phyloP scores from a whole-genome alignment of 768 basidiomycete species.

The Podaxis sp. region DNA sequence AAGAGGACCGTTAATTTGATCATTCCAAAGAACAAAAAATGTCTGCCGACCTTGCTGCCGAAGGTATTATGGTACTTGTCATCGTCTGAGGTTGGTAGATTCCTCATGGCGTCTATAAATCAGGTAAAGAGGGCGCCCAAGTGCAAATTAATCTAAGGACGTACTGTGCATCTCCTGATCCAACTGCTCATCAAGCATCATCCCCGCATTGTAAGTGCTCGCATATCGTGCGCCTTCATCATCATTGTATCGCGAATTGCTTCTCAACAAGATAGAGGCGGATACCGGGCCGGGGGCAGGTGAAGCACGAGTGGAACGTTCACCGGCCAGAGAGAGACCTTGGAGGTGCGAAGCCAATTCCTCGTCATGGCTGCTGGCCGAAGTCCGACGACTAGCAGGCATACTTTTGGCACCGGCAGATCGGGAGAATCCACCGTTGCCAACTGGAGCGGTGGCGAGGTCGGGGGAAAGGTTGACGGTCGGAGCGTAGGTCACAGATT shows the following conservation, averaged over 20 bases:
- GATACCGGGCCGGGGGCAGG: constrained; percentile 53
- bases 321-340: constrained; percentile 66
- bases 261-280: constrained; percentile 53
- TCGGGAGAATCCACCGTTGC: constrained; percentile 57
- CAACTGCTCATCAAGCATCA: constrained; percentile 91
- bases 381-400: constrained; percentile 89
- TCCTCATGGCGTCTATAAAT: constrained; percentile 77
- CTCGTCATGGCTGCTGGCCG: constrained; percentile 84
- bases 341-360: constrained; percentile 77
- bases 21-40: constrained; percentile 2
- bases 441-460: constrained; percentile 40
- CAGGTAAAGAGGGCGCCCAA: constrained; percentile 17
- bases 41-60: constrained; percentile 55
- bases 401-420: constrained; percentile 84
- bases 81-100: constrained; percentile 85
- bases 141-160: constrained; percentile 28
- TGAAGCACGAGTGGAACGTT: constrained; percentile 55
- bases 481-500: constrained; percentile 84
- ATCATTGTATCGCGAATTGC: constrained; percentile 50
- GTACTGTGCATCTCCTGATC: constrained; percentile 94
- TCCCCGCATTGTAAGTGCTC: constrained; percentile 74
- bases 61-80: constrained; percentile 77
- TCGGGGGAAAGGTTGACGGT: constrained; percentile 77
- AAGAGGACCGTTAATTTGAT: constrained; percentile 14
- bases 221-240: constrained; percentile 62